Evolutionary conservation across 441 rosid genomes (phyloP).

Genomic region (Eruca vesicaria): DNA sequence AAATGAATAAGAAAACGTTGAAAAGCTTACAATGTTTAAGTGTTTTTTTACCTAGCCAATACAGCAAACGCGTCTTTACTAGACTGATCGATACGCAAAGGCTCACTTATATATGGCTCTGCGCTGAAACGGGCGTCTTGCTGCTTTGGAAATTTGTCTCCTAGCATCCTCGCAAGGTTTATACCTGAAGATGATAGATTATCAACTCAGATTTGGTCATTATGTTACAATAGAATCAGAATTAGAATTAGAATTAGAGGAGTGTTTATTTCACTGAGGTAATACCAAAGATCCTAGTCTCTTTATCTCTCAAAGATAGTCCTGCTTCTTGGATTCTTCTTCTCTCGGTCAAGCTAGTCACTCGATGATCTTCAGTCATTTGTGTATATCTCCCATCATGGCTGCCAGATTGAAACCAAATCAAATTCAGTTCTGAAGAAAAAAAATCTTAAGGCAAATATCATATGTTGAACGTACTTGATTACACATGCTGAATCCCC

Average conservation of each 20-base stretch:
- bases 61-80: slow-evolving; percentile 59
- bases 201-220: not conserved
- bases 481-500: slow-evolving; percentile 94
- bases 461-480: slow-evolving; percentile 51
- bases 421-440: slow-evolving; percentile 5
- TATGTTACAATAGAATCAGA: not conserved
- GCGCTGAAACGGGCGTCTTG: slow-evolving; percentile 86
- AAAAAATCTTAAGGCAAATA: slow-evolving; percentile 9
- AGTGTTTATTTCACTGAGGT: not conserved
- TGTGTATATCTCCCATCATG: slow-evolving; percentile 68
- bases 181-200: slow-evolving; percentile 49
- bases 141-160: slow-evolving; percentile 93
- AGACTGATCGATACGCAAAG: slow-evolving; percentile 55
- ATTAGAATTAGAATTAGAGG: not conserved
- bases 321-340: slow-evolving; percentile 65
- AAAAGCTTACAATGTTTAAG: not conserved
- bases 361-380: slow-evolving; percentile 94
- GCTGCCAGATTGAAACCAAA: slow-evolving; percentile 50
- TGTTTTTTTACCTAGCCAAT: slow-evolving; percentile 66
- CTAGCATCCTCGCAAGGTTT: slow-evolving; percentile 96
- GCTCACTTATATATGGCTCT: slow-evolving; percentile 81
- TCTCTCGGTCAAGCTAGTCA: slow-evolving; percentile 71
- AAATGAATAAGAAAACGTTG: slow-evolving; percentile 7
- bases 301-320: slow-evolving; percentile 78
- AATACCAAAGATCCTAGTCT: slow-evolving; percentile 78